Percentiles rank a stretch among this genome's conserved stretches.
phyloP scores from a whole-genome alignment of 768 basidiomycete species.

The Termitomyces sp. region DNA sequence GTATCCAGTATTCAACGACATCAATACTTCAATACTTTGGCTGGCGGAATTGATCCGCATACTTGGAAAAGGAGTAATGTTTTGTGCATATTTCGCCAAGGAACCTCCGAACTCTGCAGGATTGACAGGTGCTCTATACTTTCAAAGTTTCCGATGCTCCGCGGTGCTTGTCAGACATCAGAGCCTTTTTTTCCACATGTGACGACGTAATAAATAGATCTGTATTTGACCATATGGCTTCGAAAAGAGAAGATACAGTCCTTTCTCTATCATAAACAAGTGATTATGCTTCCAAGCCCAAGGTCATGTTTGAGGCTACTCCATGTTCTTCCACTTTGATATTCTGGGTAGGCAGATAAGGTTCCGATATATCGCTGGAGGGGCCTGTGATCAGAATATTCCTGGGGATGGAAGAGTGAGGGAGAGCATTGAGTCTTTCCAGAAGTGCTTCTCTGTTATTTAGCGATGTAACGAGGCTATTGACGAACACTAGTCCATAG shows the following conservation, averaged over 20 bases:
- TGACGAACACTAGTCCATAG: no score
- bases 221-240: background rate
- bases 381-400: no score
- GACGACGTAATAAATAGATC: background rate
- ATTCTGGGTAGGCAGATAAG: no score
- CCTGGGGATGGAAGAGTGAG: no score
- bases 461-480: no score
- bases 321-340: no score
- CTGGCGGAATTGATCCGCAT: background rate
- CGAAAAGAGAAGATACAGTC: background rate
- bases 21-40: background rate
- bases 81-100: background rate
- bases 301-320: background rate
- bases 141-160: background rate
- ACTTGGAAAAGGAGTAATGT: background rate
- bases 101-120: background rate
- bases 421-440: no score
- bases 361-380: no score
- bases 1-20: background rate
- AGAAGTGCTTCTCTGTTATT: no score
- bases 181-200: background rate
- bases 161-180: background rate
- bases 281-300: no score
- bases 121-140: background rate
- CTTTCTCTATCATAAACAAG: no score